phyloP scores from a whole-genome alignment of 2,329 filamentous ascomycete genomes.

The Pyricularia grisea region DNA sequence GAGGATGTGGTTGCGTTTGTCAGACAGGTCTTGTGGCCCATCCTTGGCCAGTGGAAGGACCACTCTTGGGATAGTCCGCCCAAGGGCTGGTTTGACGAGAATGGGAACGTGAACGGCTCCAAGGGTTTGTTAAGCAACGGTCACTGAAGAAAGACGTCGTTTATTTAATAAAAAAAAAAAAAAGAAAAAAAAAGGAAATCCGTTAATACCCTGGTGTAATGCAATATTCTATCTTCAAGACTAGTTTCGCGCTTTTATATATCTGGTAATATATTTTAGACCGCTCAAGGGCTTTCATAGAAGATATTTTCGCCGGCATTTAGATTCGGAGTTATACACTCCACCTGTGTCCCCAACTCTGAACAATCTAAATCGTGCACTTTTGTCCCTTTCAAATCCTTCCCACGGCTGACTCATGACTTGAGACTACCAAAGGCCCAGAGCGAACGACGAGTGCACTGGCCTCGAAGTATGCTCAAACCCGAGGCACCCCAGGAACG shows the following conservation, averaged over 20 bases:
- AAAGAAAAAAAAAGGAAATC: neutral
- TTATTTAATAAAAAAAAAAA: too few relatives aligned
- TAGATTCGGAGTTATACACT: too few relatives aligned
- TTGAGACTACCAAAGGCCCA: too few relatives aligned
- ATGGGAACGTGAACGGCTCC: neutral
- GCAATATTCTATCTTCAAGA: neutral
- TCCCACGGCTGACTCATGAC: too few relatives aligned
- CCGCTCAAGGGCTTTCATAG: neutral
- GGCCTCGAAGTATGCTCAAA: too few relatives aligned
- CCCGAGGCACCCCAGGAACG: too few relatives aligned
- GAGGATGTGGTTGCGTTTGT: conserved; percentile 20
- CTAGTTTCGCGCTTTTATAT: neutral
- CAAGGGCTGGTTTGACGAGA: conserved; percentile 15
- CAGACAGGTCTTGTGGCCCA: conserved; percentile 36
- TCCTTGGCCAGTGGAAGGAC: conserved; percentile 53
- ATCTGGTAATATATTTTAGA: neutral
- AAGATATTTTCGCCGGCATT: neutral
- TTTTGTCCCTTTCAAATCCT: too few relatives aligned
- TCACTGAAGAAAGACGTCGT: neutral
- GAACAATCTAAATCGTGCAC: too few relatives aligned
- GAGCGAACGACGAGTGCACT: too few relatives aligned
- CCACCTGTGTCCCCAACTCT: too few relatives aligned
- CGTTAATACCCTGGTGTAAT: neutral
- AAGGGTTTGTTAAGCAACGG: neutral
- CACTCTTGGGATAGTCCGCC: conserved; percentile 34